Evolutionary conservation across 2,329 filamentous ascomycete genomes (phyloP).

Genomic region (Colletotrichum spinosum): DNA sequence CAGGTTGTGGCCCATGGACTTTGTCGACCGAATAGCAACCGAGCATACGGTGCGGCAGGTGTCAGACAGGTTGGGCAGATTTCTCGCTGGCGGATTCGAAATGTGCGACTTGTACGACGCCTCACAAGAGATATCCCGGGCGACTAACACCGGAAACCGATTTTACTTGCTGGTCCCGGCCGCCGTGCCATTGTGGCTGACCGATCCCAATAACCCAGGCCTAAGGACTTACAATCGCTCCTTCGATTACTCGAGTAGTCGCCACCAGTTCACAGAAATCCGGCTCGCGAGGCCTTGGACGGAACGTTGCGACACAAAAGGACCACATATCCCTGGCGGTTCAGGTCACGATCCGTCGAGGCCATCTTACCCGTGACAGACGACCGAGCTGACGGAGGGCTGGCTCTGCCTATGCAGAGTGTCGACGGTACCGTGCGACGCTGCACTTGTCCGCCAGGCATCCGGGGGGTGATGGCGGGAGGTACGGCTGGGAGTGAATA

Average conservation of each 20-base stretch:
- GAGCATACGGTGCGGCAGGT: conserved; percentile 12
- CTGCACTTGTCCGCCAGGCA: not conserved
- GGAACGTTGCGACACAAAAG: not conserved
- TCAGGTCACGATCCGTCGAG: too few species aligned
- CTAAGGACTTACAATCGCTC: not conserved
- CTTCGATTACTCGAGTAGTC: not conserved
- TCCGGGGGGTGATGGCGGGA: conserved; percentile 1
- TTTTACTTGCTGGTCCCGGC: not conserved
- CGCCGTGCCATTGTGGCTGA: conserved; percentile 10
- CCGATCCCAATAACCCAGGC: not conserved
- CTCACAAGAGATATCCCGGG: not conserved
- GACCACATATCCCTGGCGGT: not conserved
- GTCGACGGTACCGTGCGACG: conserved; percentile 9
- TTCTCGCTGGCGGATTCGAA: conserved; percentile 5
- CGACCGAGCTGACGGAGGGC: conserved; percentile 7
- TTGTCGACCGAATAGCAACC: not conserved
- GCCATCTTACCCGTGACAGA: too few species aligned
- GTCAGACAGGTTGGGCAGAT: conserved; percentile 13
- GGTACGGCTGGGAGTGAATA: too few species aligned
- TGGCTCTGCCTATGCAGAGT: conserved; percentile 18
- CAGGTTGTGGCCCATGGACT: not conserved
- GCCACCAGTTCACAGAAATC: not conserved
- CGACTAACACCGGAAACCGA: too few species aligned
- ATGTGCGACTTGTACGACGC: conserved; percentile 15
- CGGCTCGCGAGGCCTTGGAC: not conserved